These are phyloP conservation scores for Fusarium buharicum DNA, from an alignment of 2,329 filamentous ascomycete genomes.

Conservation along the genomic window DNA sequence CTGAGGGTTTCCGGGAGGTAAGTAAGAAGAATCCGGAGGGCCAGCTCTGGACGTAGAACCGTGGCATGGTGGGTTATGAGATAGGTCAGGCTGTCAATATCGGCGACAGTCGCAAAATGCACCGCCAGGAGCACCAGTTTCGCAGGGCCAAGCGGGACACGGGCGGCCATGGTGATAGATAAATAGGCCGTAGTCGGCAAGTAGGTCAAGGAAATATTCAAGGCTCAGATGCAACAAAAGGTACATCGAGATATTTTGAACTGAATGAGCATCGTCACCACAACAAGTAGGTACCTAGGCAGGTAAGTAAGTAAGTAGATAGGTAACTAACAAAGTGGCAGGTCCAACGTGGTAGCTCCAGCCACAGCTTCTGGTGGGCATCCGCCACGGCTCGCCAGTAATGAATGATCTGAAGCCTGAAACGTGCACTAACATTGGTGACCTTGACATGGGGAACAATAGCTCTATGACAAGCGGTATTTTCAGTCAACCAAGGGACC, in stretches of 20 bases:
- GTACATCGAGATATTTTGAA: neutral
- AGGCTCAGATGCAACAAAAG: neutral
- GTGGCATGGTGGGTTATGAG: constrained; percentile 67
- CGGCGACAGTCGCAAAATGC: constrained; percentile 72
- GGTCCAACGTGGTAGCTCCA: constrained; percentile 16
- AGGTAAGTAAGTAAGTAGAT: no score
- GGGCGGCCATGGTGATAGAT: constrained; percentile 40
- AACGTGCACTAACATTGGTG: neutral
- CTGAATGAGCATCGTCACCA: neutral
- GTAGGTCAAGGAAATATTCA: neutral
- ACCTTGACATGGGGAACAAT: neutral
- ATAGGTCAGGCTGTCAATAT: constrained; percentile 70
- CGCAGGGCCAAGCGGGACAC: constrained; percentile 64
- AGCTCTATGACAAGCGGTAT: constrained; percentile 5
- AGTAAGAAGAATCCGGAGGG: constrained; percentile 78
- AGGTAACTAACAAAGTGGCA: constrained; percentile 34
- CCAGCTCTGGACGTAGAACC: constrained; percentile 70
- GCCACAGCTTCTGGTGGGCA: constrained; percentile 10
- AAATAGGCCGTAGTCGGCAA: neutral
- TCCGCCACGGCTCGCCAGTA: neutral
- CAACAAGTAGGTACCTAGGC: no score
- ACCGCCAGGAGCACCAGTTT: constrained; percentile 79
- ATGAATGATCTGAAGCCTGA: neutral
- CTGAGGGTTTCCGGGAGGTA: constrained; percentile 78
- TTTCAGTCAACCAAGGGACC: constrained; percentile 4